Evolutionary conservation across 2,329 filamentous ascomycete species (phyloP).

Genomic region (Ophiostoma novo-ulmi): DNA sequence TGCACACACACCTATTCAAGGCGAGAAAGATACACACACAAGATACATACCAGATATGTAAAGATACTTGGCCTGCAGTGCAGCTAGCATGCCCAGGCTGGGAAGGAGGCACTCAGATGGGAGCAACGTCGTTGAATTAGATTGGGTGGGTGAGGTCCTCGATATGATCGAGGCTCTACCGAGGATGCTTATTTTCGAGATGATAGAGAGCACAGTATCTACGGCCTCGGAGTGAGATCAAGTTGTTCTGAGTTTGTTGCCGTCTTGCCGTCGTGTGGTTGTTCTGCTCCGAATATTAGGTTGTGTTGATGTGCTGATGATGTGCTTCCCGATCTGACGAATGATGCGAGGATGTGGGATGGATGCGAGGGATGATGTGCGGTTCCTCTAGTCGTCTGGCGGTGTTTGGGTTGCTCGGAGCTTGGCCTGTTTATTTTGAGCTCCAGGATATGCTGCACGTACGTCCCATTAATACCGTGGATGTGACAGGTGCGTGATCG

Average conservation of each 20-base stretch:
- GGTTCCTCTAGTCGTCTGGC: neutral
- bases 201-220: conserved; percentile 1
- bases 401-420: conserved; percentile 8
- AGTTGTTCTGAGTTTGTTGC: neutral
- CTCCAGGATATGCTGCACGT: neutral
- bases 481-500: conserved; percentile 1
- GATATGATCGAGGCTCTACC: neutral
- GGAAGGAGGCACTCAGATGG: conserved; percentile 14
- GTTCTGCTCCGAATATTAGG: neutral
- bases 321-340: neutral
- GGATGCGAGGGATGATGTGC: conserved; percentile 1
- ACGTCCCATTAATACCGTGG: neutral
- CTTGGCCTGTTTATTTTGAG: neutral
- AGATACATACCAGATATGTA: conserved; percentile 9
- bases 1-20: neutral
- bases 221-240: neutral
- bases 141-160: neutral
- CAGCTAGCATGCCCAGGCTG: conserved; percentile 13
- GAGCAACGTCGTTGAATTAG: neutral
- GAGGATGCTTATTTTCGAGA: neutral
- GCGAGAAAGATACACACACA: neutral
- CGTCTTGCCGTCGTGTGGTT: neutral
- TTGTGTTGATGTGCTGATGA: neutral
- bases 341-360: neutral
- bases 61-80: conserved; percentile 7